Evolutionary conservation across 192 early-diverging fungal genomes (phyloP), one percentile per base, ranked within the genome.

Genomic region (Backusella westeae): DNA sequence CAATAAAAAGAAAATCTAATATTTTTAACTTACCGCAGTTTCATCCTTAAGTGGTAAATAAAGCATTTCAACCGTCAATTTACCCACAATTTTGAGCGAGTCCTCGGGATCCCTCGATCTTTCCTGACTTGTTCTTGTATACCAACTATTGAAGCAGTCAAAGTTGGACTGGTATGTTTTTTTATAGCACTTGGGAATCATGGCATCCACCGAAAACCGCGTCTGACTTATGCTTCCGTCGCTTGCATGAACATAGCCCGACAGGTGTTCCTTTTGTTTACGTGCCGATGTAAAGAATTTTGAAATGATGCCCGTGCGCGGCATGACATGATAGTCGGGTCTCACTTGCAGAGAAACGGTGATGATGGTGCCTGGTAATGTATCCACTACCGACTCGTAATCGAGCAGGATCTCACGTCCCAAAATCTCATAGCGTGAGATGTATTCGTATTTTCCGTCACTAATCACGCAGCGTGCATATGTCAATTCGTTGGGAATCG

Each of bases 121-220:
- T 36, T 74, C 71, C 44, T 38, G 63, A 8, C 53, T 52, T 23
- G 71, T 63, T 39, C 77, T 38, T 12, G 66, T 56, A 56, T 73
- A 69, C 77, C 77, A 78, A 14, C 65, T 68, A 69, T 78, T 78
- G 41, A 78, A 69, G 38, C 77, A 78, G 67, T 73, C 77, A 49
- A 78, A 78, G 17, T 63, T 74, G 14, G 77, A 59, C 29, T 74
- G 52, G 32, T 74, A 78, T 6, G 63, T 69, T 36, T 74, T 78
- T 34, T 74, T 49, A 42, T 69, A 69, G 56, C 77, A 78, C 1
- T 39, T 73, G 14, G 53, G 46, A 1, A 74, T 68, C 67, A 78
- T 73, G 34, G 74, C 66, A 39, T 42, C 41, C 4, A 78, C 56
- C 14, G 77, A 67, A 59, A 78, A 74, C 32, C 73, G 32, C 35